phyloP scores from a whole-genome alignment of 2,329 filamentous ascomycete genomes.

The Nannizzia gypsea region DNA sequence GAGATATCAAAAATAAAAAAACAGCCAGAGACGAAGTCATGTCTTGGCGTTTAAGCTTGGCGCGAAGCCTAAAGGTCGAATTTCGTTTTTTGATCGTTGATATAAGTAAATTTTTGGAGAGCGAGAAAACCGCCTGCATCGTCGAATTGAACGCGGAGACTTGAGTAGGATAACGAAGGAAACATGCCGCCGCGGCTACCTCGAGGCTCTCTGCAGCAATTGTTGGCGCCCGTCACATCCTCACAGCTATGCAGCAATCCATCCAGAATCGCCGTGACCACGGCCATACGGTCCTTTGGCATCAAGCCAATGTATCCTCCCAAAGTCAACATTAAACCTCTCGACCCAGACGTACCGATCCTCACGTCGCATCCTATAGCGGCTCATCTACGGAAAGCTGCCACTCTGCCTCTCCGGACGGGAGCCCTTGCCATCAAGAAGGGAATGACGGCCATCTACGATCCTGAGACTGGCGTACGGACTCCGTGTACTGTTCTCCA shows the following conservation, averaged over 20 bases:
- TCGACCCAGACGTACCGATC: slow-evolving; percentile 38
- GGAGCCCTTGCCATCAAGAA: slow-evolving; percentile 82
- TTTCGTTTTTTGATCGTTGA: neutral
- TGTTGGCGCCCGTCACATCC: slow-evolving; percentile 14
- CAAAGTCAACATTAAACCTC: slow-evolving; percentile 42
- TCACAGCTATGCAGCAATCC: neutral
- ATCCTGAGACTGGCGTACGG: slow-evolving; percentile 60
- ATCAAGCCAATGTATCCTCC: slow-evolving; percentile 50
- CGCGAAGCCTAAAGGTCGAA: neutral
- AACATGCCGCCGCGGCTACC: slow-evolving; percentile 27
- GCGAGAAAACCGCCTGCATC: neutral
- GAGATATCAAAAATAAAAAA: neutral
- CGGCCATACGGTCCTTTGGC: slow-evolving; percentile 30
- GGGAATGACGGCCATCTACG: slow-evolving; percentile 89
- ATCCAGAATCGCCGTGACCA: slow-evolving; percentile 3
- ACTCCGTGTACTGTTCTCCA: slow-evolving; percentile 86
- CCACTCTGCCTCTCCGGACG: slow-evolving; percentile 54
- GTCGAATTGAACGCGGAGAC: neutral
- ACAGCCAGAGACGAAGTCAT: neutral
- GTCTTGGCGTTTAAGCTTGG: neutral
- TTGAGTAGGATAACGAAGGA: slow-evolving; percentile 7
- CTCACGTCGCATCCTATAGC: slow-evolving; percentile 46
- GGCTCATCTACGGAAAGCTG: slow-evolving; percentile 48
- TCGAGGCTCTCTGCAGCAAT: slow-evolving; percentile 24
- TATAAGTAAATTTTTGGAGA: neutral